phyloP scores from a whole-genome alignment of 2,329 filamentous ascomycete genomes.

The Nemania sp. region DNA sequence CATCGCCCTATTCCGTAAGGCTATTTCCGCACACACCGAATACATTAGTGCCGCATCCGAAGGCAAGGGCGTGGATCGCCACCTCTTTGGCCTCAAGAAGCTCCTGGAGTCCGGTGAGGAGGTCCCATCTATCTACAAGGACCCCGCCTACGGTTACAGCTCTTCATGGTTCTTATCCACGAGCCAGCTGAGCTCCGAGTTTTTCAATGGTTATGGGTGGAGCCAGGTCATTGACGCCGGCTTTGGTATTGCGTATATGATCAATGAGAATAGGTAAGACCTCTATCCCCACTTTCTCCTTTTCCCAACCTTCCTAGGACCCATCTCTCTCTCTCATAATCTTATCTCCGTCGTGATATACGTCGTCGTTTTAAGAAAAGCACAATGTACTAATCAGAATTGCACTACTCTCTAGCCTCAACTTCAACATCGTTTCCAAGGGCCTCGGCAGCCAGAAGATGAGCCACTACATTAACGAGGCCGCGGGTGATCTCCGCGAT shows the following conservation, averaged over 20 bases:
- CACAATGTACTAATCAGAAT: slow-evolving; percentile 36
- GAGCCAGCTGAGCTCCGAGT: slow-evolving; percentile 92
- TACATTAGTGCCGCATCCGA: slow-evolving; percentile 92
- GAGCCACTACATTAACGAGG: slow-evolving; percentile 96
- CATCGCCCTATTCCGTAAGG: slow-evolving; percentile 82
- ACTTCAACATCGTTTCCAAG: slow-evolving; percentile 99
- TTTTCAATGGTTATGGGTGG: slow-evolving; percentile 99
- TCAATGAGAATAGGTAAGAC: slow-evolving; percentile 95
- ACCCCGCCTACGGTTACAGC: slow-evolving; percentile 87
- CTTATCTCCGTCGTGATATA: background rate
- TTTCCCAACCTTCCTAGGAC: background rate
- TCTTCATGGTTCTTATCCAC: slow-evolving; percentile 90
- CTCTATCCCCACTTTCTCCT: slow-evolving; percentile 21
- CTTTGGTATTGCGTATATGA: slow-evolving; percentile 99
- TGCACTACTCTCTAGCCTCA: slow-evolving; percentile 71
- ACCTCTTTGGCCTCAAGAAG: slow-evolving; percentile 97
- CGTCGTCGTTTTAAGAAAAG: background rate
- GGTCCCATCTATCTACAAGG: slow-evolving; percentile 84
- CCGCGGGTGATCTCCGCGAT: slow-evolving; percentile 88
- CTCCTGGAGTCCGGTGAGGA: slow-evolving; percentile 84
- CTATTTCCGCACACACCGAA: slow-evolving; percentile 83
- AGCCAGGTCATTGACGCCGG: slow-evolving; percentile 96
- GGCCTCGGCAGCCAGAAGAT: slow-evolving; percentile 85
- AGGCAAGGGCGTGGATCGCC: slow-evolving; percentile 93
- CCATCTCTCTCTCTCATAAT: background rate